Base-by-base conservation (phyloP, 2,329 filamentous ascomycete species). In the Blastomyces gilchristii region DNA sequence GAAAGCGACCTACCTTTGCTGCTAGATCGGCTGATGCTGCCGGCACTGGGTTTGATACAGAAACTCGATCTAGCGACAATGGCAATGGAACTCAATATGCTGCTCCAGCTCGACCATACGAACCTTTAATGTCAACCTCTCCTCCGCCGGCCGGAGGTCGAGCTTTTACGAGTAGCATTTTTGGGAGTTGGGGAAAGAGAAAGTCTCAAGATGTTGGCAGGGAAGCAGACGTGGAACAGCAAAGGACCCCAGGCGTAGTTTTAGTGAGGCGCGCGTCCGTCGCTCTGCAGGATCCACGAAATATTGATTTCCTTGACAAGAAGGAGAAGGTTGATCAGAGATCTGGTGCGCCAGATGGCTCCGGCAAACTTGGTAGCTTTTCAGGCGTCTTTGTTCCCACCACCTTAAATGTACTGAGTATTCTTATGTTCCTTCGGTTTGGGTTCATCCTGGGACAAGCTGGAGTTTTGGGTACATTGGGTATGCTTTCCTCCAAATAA, bases 341-440 rank as follows among this genome's bases (percentile, higher is more conserved):
- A 47, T 37, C 66, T 63, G 70, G 69, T 43, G 60, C 68, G 28
- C 62, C 64, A 25, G 72, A 74, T 54, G 68, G 66, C 65, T 75
- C 72, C 18, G 77, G 82, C 68, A 94, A 94, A 76, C 80, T 95
- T 63, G 89, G 89, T 47, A 87, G 85, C 9, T 85, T 91, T 67
- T 89, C 86, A 3, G 89, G 89, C 8, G 88, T 95, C 58, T 96
- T 91, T 73, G 88, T 96, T 18, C 91, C 91, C 1, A 91, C 91
- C n/a, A 92, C 87, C 65, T 80, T 95, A 68, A 96, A 94, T 74
- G 91, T 96, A 52, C 78, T 95, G 67, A 93, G 89, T 69, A 95
- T 96, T 75, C 82, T 96, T 65, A 95, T 96, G 90, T 96, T 96
- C 76, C 80, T 96, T 69, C 85, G 91, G 28, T 96, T 96, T 73